phyloP scores from a whole-genome alignment of 495 filamentous ascomycete species.

The Penicillium waksmanii region DNA sequence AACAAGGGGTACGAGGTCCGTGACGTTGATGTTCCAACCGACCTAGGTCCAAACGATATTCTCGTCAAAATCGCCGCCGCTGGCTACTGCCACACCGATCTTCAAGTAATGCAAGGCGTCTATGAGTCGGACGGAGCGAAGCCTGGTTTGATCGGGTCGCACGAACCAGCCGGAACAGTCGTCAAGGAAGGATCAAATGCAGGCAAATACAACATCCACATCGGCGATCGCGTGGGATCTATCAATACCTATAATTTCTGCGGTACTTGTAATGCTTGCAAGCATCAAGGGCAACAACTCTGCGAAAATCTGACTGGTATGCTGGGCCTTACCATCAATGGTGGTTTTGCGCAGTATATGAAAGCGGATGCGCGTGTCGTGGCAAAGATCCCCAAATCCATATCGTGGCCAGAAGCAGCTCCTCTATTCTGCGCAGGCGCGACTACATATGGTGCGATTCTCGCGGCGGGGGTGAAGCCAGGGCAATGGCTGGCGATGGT shows the following conservation, averaged over 20 bases:
- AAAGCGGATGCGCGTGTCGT: too few relatives aligned
- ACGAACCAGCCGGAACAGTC: slow-evolving; percentile 16
- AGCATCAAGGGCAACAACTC: too few relatives aligned
- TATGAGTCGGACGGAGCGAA: slow-evolving; percentile 18
- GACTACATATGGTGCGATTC: too few relatives aligned
- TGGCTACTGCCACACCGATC: slow-evolving; percentile 18
- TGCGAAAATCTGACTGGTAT: too few relatives aligned
- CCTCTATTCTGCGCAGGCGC: too few relatives aligned
- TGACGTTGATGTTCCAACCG: slow-evolving; percentile 15
- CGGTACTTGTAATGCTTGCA: not conserved
- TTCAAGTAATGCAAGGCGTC: slow-evolving; percentile 16
- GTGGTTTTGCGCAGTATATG: too few relatives aligned
- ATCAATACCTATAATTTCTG: slow-evolving; percentile 18
- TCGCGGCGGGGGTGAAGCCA: too few relatives aligned
- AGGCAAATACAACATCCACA: slow-evolving; percentile 6
- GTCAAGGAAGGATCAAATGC: slow-evolving; percentile 13
- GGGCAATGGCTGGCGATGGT: too few relatives aligned
- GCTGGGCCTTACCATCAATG: too few relatives aligned
- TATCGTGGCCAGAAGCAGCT: too few relatives aligned
- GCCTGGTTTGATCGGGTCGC: slow-evolving; percentile 12
- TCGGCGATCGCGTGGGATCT: slow-evolving; percentile 16
- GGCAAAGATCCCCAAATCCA: too few relatives aligned
- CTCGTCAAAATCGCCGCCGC: slow-evolving; percentile 19
- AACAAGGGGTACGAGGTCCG: slow-evolving; percentile 24
- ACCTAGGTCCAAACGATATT: slow-evolving; percentile 20